Conservation (phyloP, 2,329 filamentous ascomycete species). For the Hortaea sp. region DNA sequence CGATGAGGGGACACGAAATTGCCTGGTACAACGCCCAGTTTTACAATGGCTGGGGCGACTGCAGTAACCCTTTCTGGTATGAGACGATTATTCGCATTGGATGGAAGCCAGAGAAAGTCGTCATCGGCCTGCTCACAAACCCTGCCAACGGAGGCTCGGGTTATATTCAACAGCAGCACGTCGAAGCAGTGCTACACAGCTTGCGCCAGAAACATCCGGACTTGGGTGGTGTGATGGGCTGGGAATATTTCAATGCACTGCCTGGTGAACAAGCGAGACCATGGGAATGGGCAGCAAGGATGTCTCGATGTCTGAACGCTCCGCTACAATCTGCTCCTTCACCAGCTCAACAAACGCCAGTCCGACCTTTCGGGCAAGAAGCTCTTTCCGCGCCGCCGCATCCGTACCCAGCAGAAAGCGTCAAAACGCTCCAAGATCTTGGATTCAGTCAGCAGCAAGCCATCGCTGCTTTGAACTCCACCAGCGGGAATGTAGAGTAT, state of each 20-base stretch:
- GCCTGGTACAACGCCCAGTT: constrained; percentile 88
- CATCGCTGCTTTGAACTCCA: constrained; percentile 38
- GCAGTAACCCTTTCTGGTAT: constrained; percentile 41
- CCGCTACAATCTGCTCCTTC: constrained; percentile 21
- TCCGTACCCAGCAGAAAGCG: constrained; percentile 32
- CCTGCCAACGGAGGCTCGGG: constrained; percentile 58
- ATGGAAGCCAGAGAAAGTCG: constrained; percentile 63
- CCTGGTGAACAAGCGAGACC: constrained; percentile 54
- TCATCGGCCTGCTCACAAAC: constrained; percentile 73
- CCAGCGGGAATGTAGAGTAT: constrained; percentile 39
- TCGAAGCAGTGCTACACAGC: constrained; percentile 47
- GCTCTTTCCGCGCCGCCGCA: constrained; percentile 24
- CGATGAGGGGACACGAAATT: constrained; percentile 54
- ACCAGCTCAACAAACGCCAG: constrained; percentile 19
- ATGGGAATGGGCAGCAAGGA: constrained; percentile 68
- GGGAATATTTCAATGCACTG: constrained; percentile 85
- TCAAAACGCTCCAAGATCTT: constrained; percentile 34
- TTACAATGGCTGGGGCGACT: constrained; percentile 80
- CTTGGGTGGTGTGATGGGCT: constrained; percentile 86
- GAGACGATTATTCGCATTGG: constrained; percentile 50
- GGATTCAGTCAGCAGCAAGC: constrained; percentile 38
- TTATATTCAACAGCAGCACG: constrained; percentile 46
- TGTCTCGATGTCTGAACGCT: constrained; percentile 41
- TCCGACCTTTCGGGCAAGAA: constrained; percentile 20
- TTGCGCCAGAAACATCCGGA: constrained; percentile 49